Conservation (phyloP, 495 filamentous ascomycete species). For the Hypoxylon perforatum region DNA sequence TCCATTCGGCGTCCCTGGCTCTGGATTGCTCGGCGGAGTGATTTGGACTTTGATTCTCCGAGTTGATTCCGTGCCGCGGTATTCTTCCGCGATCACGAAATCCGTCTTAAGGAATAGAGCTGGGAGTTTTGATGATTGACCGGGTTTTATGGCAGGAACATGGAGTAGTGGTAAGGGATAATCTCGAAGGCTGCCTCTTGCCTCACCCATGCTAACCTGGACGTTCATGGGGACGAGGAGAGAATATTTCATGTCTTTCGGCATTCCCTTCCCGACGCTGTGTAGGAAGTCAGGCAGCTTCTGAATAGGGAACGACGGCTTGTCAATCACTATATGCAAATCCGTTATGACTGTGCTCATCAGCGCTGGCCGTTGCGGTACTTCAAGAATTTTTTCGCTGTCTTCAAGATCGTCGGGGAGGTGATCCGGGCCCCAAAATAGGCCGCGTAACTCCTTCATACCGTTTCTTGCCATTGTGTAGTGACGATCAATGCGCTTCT, state of each 20-base stretch:
- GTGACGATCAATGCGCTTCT: slow-evolving; percentile 84
- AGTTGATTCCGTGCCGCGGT: slow-evolving; percentile 77
- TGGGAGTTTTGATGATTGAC: slow-evolving; percentile 81
- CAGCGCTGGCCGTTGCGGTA: slow-evolving; percentile 86
- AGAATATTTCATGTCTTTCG: slow-evolving; percentile 86
- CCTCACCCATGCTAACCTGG: slow-evolving; percentile 91
- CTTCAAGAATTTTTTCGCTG: slow-evolving; percentile 83
- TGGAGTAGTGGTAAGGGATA: slow-evolving; percentile 94
- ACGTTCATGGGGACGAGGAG: slow-evolving; percentile 91
- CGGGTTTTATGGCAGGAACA: slow-evolving; percentile 81
- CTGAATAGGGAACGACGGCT: slow-evolving; percentile 86
- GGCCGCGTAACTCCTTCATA: slow-evolving; percentile 80
- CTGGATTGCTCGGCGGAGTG: slow-evolving; percentile 70
- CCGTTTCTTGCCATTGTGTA: slow-evolving; percentile 74
- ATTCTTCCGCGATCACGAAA: slow-evolving; percentile 97
- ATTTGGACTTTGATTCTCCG: slow-evolving; percentile 86
- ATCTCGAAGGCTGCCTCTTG: slow-evolving; percentile 83
- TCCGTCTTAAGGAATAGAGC: slow-evolving; percentile 88
- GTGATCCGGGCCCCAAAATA: slow-evolving; percentile 87
- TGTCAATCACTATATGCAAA: slow-evolving; percentile 86
- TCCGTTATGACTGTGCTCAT: slow-evolving; percentile 86
- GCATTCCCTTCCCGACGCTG: slow-evolving; percentile 94
- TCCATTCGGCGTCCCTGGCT: slow-evolving; percentile 58
- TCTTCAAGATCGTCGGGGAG: slow-evolving; percentile 83
- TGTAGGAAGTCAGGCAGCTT: slow-evolving; percentile 86